Evolutionary conservation across 2,329 filamentous ascomycete genomes (phyloP).

Genomic region (Fusarium annulatum): DNA sequence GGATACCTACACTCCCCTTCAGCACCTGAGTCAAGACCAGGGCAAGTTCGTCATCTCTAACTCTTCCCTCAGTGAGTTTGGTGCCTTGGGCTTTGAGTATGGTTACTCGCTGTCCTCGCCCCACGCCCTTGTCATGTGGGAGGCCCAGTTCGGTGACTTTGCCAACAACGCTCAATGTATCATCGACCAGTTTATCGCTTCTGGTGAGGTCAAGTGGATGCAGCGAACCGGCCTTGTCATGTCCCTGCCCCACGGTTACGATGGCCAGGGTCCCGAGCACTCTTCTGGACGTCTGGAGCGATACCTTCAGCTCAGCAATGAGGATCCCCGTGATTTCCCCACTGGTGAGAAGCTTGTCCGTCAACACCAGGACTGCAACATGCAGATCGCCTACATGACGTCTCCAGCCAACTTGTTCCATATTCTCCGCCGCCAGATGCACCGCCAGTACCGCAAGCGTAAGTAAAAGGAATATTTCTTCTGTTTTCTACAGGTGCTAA

Average conservation of each 20-base stretch:
- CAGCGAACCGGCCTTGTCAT: conserved; percentile 96
- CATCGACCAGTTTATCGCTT: conserved; percentile 98
- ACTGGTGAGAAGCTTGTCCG: conserved; percentile 88
- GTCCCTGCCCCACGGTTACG: conserved; percentile 96
- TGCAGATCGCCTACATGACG: conserved; percentile 99
- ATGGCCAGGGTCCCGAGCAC: conserved; percentile 98
- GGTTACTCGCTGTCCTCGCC: conserved; percentile 97
- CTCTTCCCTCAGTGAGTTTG: conserved; percentile 81
- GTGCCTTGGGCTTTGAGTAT: conserved; percentile 94
- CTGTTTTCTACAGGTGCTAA: conserved; percentile 26
- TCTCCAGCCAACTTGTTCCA: conserved; percentile 96
- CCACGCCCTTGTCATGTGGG: conserved; percentile 98
- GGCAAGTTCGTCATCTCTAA: conserved; percentile 97
- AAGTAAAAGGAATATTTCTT: conserved; percentile 56
- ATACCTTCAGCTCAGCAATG: conserved; percentile 96
- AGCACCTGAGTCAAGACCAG: conserved; percentile 90
- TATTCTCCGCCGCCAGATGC: conserved; percentile 95
- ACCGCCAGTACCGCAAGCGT: conserved; percentile 99
- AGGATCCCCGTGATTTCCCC: conserved; percentile 95
- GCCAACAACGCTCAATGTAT: conserved; percentile 99
- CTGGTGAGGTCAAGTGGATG: conserved; percentile 98
- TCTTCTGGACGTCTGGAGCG: conserved; percentile 97
- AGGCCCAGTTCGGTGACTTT: conserved; percentile 99
- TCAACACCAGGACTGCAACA: conserved; percentile 99
- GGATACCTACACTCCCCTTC: conserved; percentile 90